phyloP scores from a whole-genome alignment of 768 basidiomycete species.

The Sporobolomyces pararoseus region DNA sequence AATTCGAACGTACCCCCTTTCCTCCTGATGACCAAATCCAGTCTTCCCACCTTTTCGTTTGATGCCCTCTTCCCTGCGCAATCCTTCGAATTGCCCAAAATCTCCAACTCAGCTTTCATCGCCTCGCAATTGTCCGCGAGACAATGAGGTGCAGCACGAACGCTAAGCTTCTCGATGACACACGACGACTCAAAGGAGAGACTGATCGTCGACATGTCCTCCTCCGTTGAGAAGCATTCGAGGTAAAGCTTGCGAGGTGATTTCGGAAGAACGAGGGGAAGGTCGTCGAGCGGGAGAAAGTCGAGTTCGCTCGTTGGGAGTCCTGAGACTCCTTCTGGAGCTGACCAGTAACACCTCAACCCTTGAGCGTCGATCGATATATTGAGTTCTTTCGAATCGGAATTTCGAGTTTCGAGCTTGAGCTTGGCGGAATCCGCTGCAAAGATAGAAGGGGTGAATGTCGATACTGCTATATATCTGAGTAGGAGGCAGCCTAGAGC shows the following conservation, averaged over 20 bases:
- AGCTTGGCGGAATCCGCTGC: not conserved
- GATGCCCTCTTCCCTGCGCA: not conserved
- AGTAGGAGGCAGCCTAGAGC: too few species aligned
- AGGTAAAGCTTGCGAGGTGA: not conserved
- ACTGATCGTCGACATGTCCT: not conserved
- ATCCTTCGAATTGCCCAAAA: not conserved
- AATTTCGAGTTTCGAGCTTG: too few species aligned
- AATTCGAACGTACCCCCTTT: too few species aligned
- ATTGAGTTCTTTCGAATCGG: too few species aligned
- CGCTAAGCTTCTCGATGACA: not conserved
- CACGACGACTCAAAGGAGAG: not conserved
- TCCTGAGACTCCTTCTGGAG: not conserved
- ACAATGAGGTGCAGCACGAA: not conserved
- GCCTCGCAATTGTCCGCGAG: not conserved
- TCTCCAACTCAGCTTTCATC: not conserved
- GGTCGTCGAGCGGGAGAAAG: not conserved
- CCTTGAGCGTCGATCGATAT: not conserved
- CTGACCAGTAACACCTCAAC: not conserved
- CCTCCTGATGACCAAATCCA: too few species aligned
- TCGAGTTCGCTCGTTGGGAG: not conserved
- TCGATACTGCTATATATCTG: too few species aligned
- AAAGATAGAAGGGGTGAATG: not conserved
- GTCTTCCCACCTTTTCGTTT: not conserved
- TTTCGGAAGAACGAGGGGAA: not conserved
- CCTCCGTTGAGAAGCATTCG: not conserved